Percentiles rank a stretch among this genome's conserved stretches.
These are phyloP conservation scores for Candida chilensis DNA, from an alignment of 805 yeast species.

Conservation along the genomic window DNA sequence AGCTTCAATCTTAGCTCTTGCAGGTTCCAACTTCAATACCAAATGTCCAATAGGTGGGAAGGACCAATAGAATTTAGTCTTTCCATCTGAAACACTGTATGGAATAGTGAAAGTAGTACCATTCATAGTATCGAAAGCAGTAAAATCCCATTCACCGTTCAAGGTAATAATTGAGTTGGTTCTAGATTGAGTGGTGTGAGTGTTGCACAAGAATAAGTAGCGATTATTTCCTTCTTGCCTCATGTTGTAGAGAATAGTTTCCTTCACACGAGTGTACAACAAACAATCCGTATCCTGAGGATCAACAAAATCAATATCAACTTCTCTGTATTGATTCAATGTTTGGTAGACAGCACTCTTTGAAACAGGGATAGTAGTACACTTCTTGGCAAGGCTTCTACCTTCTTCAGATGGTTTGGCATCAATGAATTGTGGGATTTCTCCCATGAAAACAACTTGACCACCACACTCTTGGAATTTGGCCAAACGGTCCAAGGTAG, in stretches of 20 bases:
- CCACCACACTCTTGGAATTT: slow-evolving; percentile 4
- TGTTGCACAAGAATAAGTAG: slow-evolving; percentile 4
- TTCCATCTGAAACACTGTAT: slow-evolving; percentile 1
- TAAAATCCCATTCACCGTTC: slow-evolving; percentile 4
- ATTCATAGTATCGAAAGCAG: slow-evolving; percentile 3
- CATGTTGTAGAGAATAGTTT: slow-evolving; percentile 4
- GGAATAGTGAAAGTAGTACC: slow-evolving; percentile 1
- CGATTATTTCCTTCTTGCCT: slow-evolving; percentile 3
- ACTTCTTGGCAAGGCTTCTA: slow-evolving; percentile 1
- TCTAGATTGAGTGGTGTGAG: slow-evolving; percentile 3
- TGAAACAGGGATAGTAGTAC: slow-evolving; percentile 3
- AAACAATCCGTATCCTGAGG: slow-evolving; percentile 4
- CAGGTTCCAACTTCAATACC: slow-evolving; percentile 3
- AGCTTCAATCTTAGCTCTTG: background rate
- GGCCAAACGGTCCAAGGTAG: slow-evolving; percentile 4
- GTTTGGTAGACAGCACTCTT: slow-evolving; percentile 3
- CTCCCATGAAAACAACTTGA: slow-evolving; percentile 4
- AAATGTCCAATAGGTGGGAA: slow-evolving; percentile 4
- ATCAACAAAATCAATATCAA: slow-evolving; percentile 3
- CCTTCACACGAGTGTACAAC: slow-evolving; percentile 3
- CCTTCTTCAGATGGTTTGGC: slow-evolving; percentile 3
- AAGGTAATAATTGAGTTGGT: slow-evolving; percentile 3
- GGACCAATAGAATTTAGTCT: slow-evolving; percentile 3
- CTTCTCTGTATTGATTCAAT: slow-evolving; percentile 4
- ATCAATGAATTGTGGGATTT: slow-evolving; percentile 4